These are phyloP conservation scores for Nigrospora oryzae DNA, from an alignment of 2,329 filamentous ascomycete species.

Conservation along the genomic window DNA sequence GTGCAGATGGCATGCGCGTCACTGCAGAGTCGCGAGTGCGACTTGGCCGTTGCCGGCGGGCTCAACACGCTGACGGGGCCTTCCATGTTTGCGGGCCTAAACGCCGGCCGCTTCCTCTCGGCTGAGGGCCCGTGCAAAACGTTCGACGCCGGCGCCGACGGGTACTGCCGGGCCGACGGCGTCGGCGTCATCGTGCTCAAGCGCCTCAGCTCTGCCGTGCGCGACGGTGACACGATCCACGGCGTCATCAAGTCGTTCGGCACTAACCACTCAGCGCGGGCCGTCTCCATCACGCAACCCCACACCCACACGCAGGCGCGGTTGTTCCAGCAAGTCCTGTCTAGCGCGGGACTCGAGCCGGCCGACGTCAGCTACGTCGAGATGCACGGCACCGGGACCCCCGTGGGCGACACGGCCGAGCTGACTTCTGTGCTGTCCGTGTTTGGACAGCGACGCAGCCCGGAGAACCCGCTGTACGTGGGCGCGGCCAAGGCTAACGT, in stretches of 20 bases:
- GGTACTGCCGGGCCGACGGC: too few species aligned
- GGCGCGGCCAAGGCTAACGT: constrained; percentile 9
- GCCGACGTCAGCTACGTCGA: constrained; percentile 15
- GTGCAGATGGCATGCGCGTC: constrained; percentile 23
- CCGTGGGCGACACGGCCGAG: too few species aligned
- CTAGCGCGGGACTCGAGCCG: constrained; percentile 5
- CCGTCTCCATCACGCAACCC: constrained; percentile 27
- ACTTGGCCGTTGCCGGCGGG: constrained; percentile 13
- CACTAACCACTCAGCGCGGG: constrained; percentile 27
- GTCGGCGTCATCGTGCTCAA: constrained; percentile 35
- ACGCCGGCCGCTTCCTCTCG: constrained; percentile 42
- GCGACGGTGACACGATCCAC: constrained; percentile 32
- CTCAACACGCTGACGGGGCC: constrained; percentile 4
- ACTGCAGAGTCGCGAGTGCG: constrained; percentile 29
- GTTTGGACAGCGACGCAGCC: constrained; percentile 19
- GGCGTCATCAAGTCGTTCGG: constrained; percentile 24
- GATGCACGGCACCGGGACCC: constrained; percentile 30
- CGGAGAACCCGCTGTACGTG: too few species aligned
- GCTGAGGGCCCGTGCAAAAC: constrained; percentile 14
- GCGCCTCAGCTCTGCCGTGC: constrained; percentile 30
- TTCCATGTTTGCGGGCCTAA: constrained; percentile 48
- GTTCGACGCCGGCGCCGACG: constrained; percentile 29
- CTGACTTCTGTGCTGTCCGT: neutral
- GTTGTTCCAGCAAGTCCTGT: constrained; percentile 16
- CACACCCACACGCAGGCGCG: constrained; percentile 17